These are phyloP conservation scores for Diaporthe vaccinii DNA, from an alignment of 2,329 filamentous ascomycete genomes.

Conservation along the genomic window DNA sequence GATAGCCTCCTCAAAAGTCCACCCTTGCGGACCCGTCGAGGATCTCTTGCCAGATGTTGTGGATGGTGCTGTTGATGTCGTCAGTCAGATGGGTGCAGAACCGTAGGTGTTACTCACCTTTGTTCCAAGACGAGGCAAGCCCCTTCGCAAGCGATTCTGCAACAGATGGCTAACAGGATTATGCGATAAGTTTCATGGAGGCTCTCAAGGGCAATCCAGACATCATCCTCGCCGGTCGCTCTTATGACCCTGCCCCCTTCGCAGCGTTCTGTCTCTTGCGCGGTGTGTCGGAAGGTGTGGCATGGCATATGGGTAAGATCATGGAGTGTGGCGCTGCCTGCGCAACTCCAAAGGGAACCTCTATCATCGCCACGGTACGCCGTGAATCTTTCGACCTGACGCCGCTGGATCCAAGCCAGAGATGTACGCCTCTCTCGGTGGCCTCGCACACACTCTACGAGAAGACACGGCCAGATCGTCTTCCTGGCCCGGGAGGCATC, in stretches of 20 bases:
- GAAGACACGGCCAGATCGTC: background rate
- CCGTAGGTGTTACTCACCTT: background rate
- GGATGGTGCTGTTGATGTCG: constrained; percentile 1
- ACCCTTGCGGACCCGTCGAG: background rate
- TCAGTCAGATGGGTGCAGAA: constrained; percentile 16
- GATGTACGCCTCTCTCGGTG: background rate
- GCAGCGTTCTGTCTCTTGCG: constrained; percentile 13
- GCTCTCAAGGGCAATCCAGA: background rate
- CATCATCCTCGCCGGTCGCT: constrained; percentile 3
- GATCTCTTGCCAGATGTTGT: background rate
- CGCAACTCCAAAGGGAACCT: background rate
- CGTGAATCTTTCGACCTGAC: constrained; percentile 1
- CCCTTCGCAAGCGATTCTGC: background rate
- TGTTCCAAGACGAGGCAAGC: background rate
- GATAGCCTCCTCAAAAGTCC: background rate
- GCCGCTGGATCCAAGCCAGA: background rate
- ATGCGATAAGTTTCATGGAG: background rate
- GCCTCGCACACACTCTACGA: constrained; percentile 14
- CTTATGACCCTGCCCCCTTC: constrained; percentile 6
- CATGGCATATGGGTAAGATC: constrained; percentile 6
- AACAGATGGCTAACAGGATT: background rate
- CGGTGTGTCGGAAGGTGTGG: background rate
- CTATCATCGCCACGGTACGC: background rate
- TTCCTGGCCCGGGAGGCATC: constrained; percentile 3
- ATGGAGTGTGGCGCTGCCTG: constrained; percentile 13